A percentile compares a stretch with the other conserved stretches of the same genome.
Evolutionary conservation across 805 yeast genomes (phyloP).

Genomic region (Sporopachydermia lactativora): DNA sequence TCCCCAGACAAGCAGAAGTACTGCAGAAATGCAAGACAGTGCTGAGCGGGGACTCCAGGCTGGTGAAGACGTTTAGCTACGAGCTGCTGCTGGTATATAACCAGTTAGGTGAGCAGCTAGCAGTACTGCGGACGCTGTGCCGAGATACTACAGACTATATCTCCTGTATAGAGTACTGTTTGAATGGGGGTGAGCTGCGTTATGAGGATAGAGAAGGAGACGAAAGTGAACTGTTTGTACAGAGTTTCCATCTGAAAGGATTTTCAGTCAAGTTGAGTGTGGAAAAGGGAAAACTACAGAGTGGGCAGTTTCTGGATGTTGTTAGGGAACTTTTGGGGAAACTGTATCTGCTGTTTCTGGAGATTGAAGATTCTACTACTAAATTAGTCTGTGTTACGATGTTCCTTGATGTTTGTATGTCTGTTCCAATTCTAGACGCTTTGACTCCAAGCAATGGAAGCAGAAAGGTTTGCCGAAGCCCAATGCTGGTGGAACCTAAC

Average conservation of each 20-base stretch:
- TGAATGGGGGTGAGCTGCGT: slow-evolving; percentile 13
- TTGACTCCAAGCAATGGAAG: neutral
- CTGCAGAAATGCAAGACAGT: neutral
- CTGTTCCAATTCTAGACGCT: neutral
- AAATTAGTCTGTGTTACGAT: neutral
- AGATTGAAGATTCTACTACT: neutral
- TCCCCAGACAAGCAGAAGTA: neutral
- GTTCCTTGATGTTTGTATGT: neutral
- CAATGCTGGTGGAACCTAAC: neutral
- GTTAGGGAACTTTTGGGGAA: neutral
- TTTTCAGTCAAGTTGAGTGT: neutral
- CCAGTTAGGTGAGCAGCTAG: slow-evolving; percentile 18
- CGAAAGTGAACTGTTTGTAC: slow-evolving; percentile 32
- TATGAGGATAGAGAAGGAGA: neutral
- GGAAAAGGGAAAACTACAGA: neutral
- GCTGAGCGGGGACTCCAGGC: neutral
- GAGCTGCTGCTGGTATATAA: slow-evolving; percentile 21
- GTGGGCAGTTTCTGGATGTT: neutral
- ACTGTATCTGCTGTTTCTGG: neutral
- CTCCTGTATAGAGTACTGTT: slow-evolving; percentile 19
- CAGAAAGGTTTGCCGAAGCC: too few species aligned
- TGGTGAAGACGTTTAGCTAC: neutral
- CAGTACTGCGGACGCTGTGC: slow-evolving; percentile 19
- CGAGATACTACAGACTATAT: slow-evolving; percentile 19
- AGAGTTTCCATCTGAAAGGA: slow-evolving; percentile 11